Evolutionary conservation across 163 green algal genomes (phyloP), one percentile per base, ranked within the genome.

Genomic region (Chlorella variabilis): DNA sequence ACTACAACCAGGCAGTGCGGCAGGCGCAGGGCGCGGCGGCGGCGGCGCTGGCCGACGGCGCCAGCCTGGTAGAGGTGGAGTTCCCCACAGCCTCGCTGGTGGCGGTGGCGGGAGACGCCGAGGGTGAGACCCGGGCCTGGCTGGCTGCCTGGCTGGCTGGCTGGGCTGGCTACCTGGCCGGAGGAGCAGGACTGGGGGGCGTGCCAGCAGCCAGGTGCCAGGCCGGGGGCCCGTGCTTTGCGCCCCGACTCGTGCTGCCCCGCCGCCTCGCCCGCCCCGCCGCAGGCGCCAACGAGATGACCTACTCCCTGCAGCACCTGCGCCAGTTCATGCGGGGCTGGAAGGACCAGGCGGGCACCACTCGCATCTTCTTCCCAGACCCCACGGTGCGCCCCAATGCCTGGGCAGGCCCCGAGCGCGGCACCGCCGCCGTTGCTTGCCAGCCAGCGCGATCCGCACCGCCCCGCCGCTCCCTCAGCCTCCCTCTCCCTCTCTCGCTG

Each of bases 261-360:
- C n/a, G n/a, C n/a, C n/a, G n/a, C n/a, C n/a, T 23, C 45, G 45
- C 11, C 11, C 11, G 11, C 45, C 45, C 15, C 45, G 15, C 11
- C 45, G 45, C 94, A 63, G 92, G 93, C 17, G 81, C 87, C 38
- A 94, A 91, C 70, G 93, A 96, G 77, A 95, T 95, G 90, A 94
- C 89, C 6, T 88, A 87, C 41, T 85, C 31, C 34, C 88, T 93
- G 77, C 67, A 78, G 27, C 91, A 85, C 77, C 87, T 96, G n/a
- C 77, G 87, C 5, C 83, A 91, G 61, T 95, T 90, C 73, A 80
- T 79, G 34, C 54, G 83, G 0, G 39, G 71, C 21, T 87, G 80
- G 38, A 48, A 81, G 45, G 69, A 87, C 15, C 42, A 61, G 13
- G 89, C 91, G 13, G 78, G 61, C n/a, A 83, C 38, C 38, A 93